phyloP scores from a whole-genome alignment of 495 filamentous ascomycete species.

The Hypomontagnella monticulosa region DNA sequence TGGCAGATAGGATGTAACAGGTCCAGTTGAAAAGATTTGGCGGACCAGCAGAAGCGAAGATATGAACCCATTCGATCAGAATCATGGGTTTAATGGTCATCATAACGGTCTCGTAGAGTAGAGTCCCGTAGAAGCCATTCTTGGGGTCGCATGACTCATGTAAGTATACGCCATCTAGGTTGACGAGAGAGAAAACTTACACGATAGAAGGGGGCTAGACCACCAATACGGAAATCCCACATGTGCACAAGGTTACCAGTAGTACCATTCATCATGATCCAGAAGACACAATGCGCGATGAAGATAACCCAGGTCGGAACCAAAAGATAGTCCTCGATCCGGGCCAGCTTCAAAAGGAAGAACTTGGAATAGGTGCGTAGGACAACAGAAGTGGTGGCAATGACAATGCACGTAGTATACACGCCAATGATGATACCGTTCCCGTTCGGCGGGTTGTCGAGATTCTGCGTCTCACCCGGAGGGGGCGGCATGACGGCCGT shows the following conservation, averaged over 20 bases:
- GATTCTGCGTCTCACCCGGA: conserved; percentile 33
- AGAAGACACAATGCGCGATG: conserved; percentile 33
- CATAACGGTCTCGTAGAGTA: conserved; percentile 36
- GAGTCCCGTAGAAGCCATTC: conserved; percentile 16
- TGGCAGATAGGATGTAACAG: neutral
- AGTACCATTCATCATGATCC: conserved; percentile 23
- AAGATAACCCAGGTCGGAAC: conserved; percentile 25
- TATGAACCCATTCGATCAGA: conserved; percentile 41
- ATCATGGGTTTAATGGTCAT: conserved; percentile 38
- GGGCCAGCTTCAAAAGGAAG: conserved; percentile 25
- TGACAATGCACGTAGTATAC: conserved; percentile 21
- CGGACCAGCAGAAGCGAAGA: conserved; percentile 35
- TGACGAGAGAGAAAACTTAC: conserved; percentile 10
- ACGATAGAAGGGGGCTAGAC: conserved; percentile 29
- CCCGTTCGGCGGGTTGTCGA: conserved; percentile 47
- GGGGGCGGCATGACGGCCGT: neutral
- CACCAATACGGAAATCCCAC: conserved; percentile 40
- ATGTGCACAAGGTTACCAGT: conserved; percentile 42
- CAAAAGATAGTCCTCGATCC: conserved; percentile 20
- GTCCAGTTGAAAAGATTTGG: conserved; percentile 27
- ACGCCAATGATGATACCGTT: conserved; percentile 26
- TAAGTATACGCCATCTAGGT: no score
- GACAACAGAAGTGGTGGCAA: conserved; percentile 30
- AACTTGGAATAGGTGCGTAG: conserved; percentile 38
- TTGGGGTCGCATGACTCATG: neutral